Base-by-base conservation (phyloP, 345 rosid genomes). In the Gossypium rotundifolium region DNA sequence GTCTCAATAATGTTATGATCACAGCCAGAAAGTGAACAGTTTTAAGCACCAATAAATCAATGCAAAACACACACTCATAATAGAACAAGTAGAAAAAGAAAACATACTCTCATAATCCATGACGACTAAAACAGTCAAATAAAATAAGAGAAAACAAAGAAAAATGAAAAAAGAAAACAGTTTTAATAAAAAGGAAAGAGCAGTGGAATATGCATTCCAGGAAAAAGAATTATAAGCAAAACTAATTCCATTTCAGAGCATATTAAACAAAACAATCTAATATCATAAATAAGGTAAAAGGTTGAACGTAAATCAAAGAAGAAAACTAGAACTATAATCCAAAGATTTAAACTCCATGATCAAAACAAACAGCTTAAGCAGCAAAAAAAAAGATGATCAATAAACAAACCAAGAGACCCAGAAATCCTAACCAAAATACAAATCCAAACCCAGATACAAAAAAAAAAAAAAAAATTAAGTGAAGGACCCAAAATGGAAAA, bases 401-500 rank as follows among this genome's bases (percentile, higher is more conserved):
- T 11, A 29, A 11, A 11, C 61, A 74, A 6, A 58, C 4, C n/a
- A 17, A 29, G n/a, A 10, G 23, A 46, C 59, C 48, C 46, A n/a
- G 33, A 42, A 71, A 68, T 49, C 16, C 58, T 25, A 14, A 68
- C 68, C 45, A 22, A 60, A 22, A n/a, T 1, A 44, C 17, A 45
- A 73, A 25, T 25, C 57, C 45, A 58, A 20, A 72, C 9, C 55
- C 52, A 64, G 68, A 75, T 3, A 52, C 11, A 74, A 33, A 29
- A 4, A 33, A 29, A 4, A 65, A 29, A 74, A 4, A 33, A 29
- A 54, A 14, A 67, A 3, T n/a, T 54, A 42, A 57, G 61, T 9
- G 22, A 55, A 49, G 13, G 49, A 72, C 33, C 76, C 20, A 57
- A 22, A 63, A 44, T 75, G 27, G 11, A 40, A 65, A 45, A 73